These are phyloP conservation scores for Aspergillus tamarii DNA, from an alignment of 2,329 filamentous ascomycete species.

Conservation along the genomic window DNA sequence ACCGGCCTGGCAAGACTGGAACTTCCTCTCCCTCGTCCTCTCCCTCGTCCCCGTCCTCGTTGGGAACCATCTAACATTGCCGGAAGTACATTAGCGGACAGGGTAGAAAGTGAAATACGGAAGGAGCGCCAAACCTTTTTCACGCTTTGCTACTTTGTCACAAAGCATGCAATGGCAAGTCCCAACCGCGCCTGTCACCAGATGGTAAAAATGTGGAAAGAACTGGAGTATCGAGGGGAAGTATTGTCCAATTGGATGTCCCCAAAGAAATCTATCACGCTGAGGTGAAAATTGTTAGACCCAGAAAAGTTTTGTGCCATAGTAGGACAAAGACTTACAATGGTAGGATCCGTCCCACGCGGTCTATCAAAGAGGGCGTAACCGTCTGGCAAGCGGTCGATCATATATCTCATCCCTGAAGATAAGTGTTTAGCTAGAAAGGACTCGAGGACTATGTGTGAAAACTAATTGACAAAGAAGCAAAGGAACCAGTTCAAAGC, in stretches of 20 bases:
- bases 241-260: constrained; percentile 54
- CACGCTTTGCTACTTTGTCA: constrained; percentile 21
- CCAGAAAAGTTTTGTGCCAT: background rate
- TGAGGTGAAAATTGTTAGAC: constrained; percentile 28
- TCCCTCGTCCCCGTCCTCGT: constrained; percentile 1
- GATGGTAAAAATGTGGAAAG: constrained; percentile 59
- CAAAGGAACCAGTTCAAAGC: background rate
- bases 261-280: constrained; percentile 60
- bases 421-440: background rate
- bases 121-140: constrained; percentile 13
- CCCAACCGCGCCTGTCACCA: constrained; percentile 53
- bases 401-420: constrained; percentile 49
- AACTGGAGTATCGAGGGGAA: constrained; percentile 61
- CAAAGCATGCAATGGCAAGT: constrained; percentile 58
- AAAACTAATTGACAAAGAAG: background rate
- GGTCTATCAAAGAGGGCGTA: constrained; percentile 57
- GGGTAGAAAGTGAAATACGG: background rate
- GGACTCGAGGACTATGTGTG: background rate
- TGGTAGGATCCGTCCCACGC: constrained; percentile 41
- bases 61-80: background rate
- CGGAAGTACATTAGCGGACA: background rate
- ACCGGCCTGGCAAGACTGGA: background rate
- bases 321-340: constrained; percentile 30
- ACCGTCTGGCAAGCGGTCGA: constrained; percentile 58
- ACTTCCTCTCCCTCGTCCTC: constrained; percentile 9